Base-by-base conservation (phyloP, 2,329 filamentous ascomycete genomes). In the Alternaria dauci region DNA sequence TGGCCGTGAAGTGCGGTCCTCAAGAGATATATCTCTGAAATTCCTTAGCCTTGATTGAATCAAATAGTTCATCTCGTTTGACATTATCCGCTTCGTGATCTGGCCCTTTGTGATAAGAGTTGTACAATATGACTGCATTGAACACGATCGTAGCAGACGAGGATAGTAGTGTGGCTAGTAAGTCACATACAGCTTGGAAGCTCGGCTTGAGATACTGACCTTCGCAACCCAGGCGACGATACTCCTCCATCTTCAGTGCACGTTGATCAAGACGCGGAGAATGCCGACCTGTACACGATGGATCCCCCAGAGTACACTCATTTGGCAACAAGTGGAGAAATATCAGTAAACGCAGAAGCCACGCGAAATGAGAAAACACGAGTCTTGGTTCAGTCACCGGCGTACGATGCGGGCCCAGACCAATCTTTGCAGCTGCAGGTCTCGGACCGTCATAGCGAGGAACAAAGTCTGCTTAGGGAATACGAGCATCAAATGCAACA, bases 271-370 rank as follows among this genome's bases (percentile, higher is more conserved):
- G 26, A 42, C 3, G 36, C 41, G 3, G 59, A 50, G 54, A 68
- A 72, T 30, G 51, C 60, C 38, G 68, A 72, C 51, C 54, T 72
- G 3, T 69, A 71, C 48, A 51, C 44, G 20, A 46, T 64, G 18
- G 64, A 65, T 5, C 67, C 65, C 1, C 69, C 71, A n/a, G 63
- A 63, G 3, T 74, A 73, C 52, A 68, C 65, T 11, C 51, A 58
- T 18, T 57, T 56, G 4, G 52, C 59, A 8, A 59, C 62, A 6
- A 50, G 59, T 0, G 61, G 58, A 38, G 71, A 73, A 46, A 14
- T 52, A 26, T 58, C 63, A 6, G 43, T 72, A 34, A 67, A 70
- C n/a, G 68, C 63, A 11, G 58, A 71, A 58, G 61, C 55, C 4
- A 39, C 42, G 5, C 53, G 38, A 30, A 55, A 58, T 1, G 64